These are phyloP conservation scores for Sphagnurus paluster DNA, from an alignment of 1,284 basidiomycete genomes.

Conservation along the genomic window DNA sequence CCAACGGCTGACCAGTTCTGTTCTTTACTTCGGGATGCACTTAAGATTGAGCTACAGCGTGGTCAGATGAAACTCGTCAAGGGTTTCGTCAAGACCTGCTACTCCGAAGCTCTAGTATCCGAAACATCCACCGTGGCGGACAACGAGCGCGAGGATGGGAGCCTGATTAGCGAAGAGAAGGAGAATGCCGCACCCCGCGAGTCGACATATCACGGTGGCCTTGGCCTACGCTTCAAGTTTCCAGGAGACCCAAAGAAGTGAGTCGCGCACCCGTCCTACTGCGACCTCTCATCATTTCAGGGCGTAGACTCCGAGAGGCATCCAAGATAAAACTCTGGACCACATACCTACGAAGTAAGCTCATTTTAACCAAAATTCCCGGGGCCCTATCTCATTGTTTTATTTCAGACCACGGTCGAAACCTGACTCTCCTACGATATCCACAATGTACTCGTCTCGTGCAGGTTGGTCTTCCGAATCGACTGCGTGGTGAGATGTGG, in stretches of 20 bases:
- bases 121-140: constrained; percentile 53
- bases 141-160: constrained; percentile 67
- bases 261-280: constrained; percentile 24
- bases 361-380: background rate
- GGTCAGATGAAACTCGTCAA: constrained; percentile 95
- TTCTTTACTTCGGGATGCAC: constrained; percentile 81
- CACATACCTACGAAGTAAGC: constrained; percentile 78
- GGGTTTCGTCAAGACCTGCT: constrained; percentile 88
- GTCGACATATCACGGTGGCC: constrained; percentile 77
- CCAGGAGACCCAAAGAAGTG: constrained; percentile 94
- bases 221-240: constrained; percentile 88
- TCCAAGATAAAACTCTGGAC: constrained; percentile 98
- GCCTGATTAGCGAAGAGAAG: constrained; percentile 55
- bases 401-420: constrained; percentile 76
- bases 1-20: constrained; percentile 97
- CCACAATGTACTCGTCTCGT: constrained; percentile 96
- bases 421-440: constrained; percentile 91
- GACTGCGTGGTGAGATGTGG: constrained; percentile 97
- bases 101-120: constrained; percentile 88
- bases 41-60: constrained; percentile 85
- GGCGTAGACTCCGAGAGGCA: constrained; percentile 81
- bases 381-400: background rate
- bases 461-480: constrained; percentile 95
- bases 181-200: constrained; percentile 46
- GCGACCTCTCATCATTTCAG: constrained; percentile 11